Conservation (phyloP, 805 yeast species). For the Pichia manshurica region DNA sequence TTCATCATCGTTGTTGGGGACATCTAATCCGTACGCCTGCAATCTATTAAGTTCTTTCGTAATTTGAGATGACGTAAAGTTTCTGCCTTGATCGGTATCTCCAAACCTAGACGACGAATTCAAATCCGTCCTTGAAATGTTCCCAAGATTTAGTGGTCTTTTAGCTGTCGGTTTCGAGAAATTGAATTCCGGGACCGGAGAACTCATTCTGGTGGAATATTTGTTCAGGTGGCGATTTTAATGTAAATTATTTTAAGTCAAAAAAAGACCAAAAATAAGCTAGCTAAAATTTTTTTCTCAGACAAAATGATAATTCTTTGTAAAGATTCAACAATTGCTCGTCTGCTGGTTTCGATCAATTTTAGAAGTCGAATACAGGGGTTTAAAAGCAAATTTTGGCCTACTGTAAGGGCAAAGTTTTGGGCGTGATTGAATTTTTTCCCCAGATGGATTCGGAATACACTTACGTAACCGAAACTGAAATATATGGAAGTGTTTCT, state of each 20-base stretch:
- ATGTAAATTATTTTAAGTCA: background rate
- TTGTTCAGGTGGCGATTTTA: background rate
- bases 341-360: no score
- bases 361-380: no score
- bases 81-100: constrained; percentile 1
- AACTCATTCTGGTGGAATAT: constrained; percentile 12
- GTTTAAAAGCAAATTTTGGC: background rate
- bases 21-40: constrained; percentile 43
- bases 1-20: constrained; percentile 44
- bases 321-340: no score
- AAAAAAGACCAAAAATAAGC: background rate
- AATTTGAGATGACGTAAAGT: constrained; percentile 2
- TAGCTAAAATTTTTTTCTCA: no score
- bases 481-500: no score
- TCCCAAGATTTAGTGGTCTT: constrained; percentile 9
- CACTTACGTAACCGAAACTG: no score
- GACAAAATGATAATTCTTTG: no score
- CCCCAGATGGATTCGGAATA: no score
- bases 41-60: constrained; percentile 21
- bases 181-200: constrained; percentile 13
- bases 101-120: constrained; percentile 3
- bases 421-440: no score
- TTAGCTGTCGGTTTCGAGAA: constrained; percentile 10
- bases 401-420: background rate
- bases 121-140: background rate